Evolutionary conservation across 2,329 filamentous ascomycete genomes (phyloP).

Genomic region (Cladosporium sp.): DNA sequence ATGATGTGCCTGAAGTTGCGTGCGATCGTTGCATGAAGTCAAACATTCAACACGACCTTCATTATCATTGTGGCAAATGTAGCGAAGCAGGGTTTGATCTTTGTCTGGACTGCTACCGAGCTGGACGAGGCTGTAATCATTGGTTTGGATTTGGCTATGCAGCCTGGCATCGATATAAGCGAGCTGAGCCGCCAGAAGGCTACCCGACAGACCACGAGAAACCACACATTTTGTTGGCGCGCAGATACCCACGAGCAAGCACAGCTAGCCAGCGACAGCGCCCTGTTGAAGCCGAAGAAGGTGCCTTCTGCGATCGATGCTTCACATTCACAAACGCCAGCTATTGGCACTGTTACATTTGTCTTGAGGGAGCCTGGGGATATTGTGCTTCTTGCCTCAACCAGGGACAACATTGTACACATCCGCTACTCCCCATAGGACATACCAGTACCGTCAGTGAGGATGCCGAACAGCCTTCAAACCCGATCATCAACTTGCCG

Average conservation of each 20-base stretch:
- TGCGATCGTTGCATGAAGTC: constrained; percentile 67
- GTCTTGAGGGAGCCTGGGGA: constrained; percentile 92
- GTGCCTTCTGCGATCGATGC: constrained; percentile 81
- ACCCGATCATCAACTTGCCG: constrained; percentile 22
- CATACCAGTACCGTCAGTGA: constrained; percentile 42
- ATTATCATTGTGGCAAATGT: constrained; percentile 77
- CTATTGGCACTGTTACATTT: constrained; percentile 83
- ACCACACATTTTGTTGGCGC: constrained; percentile 51
- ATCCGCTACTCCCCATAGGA: constrained; percentile 72
- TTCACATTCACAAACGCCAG: constrained; percentile 70
- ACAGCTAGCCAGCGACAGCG: constrained; percentile 10
- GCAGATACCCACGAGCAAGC: constrained; percentile 37
- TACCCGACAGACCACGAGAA: constrained; percentile 39
- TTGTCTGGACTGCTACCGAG: constrained; percentile 75
- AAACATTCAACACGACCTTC: constrained; percentile 78
- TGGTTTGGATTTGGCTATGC: constrained; percentile 84
- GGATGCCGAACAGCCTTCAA: constrained; percentile 14
- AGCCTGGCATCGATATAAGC: constrained; percentile 50
- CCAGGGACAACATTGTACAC: constrained; percentile 73
- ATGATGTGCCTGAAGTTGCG: not conserved
- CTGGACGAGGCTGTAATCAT: constrained; percentile 71
- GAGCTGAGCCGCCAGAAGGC: constrained; percentile 38
- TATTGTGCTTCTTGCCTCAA: constrained; percentile 88
- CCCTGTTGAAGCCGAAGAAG: constrained; percentile 66
- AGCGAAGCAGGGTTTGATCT: constrained; percentile 69